Evolutionary conservation across 225 moss, liverwort and hornwort genomes (phyloP).

Genomic region (Sphagnum tenellum): DNA sequence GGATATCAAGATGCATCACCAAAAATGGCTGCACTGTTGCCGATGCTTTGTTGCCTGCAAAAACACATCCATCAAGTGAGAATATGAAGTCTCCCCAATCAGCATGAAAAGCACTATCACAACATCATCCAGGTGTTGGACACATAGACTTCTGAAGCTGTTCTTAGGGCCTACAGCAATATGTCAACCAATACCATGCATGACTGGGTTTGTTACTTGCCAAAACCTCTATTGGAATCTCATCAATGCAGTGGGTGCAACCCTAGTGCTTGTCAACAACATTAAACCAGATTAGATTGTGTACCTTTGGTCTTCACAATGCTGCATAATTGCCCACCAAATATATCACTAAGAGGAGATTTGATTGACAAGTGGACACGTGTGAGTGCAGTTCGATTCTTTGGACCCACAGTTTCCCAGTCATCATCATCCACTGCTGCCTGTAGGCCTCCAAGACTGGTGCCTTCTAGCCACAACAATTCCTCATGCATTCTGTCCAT

Average conservation of each 20-base stretch:
- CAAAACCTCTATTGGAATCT: too few species aligned
- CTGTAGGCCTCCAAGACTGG: slow-evolving; percentile 38
- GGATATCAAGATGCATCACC: slow-evolving; percentile 93
- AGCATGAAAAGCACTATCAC: too few species aligned
- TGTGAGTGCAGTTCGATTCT: slow-evolving; percentile 84
- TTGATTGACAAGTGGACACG: slow-evolving; percentile 69
- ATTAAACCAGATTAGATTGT: not conserved
- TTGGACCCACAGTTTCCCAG: slow-evolving; percentile 98
- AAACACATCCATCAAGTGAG: too few species aligned
- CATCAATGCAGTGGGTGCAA: not conserved
- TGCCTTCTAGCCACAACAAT: slow-evolving; percentile 69
- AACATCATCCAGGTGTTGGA: too few species aligned
- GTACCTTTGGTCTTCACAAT: slow-evolving; percentile 92
- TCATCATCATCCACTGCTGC: slow-evolving; percentile 76
- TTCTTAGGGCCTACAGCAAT: too few species aligned
- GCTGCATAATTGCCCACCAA: slow-evolving; percentile 89
- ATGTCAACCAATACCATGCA: too few species aligned
- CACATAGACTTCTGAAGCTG: too few species aligned
- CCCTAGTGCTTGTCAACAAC: slow-evolving; percentile 3
- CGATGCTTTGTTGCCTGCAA: slow-evolving; percentile 87
- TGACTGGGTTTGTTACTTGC: too few species aligned
- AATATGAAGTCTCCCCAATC: too few species aligned
- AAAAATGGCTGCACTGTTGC: slow-evolving; percentile 96
- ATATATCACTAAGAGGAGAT: slow-evolving; percentile 86
- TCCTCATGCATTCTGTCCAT: slow-evolving; percentile 98